Base-by-base conservation (phyloP, 2,329 filamentous ascomycete species). In the Xylariaceae sp. region DNA sequence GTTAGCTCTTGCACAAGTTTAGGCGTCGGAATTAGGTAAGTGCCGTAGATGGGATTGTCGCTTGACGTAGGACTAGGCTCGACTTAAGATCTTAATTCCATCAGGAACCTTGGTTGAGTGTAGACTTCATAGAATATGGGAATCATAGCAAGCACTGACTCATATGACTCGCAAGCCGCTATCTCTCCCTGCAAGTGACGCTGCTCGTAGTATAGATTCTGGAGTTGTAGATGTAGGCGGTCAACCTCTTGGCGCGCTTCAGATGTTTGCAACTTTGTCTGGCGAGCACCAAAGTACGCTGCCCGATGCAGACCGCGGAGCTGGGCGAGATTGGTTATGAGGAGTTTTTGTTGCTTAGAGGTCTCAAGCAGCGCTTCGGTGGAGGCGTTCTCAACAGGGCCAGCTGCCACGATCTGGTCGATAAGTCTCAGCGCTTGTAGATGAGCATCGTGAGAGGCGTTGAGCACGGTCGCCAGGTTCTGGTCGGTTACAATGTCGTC, bases 181-280 rank as follows among this genome's bases (percentile, higher is more conserved):
- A 99, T 98, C 75, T 99, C 95, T 47, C 90, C 90, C 62, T 90
- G 86, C 52, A 99, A 78, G 73, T 97, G 92, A 52, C 91, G 82
- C 76, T 98, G 93, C 74, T 99, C 93, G 70, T 99, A 99, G 73
- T 95, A 96, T 7, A 99, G 78, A 70, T 99, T 99, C 75, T 98
- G 93, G 52, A 99, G 81, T 70, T 96, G 90, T 40, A 99, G 81
- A 71, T 98, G 93, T 59, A 99, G 80, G 48, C 88, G 86, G 71
- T 99, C 95, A 62, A 98, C 91, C 74, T 96, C 91, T 67, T 93
- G 90, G 47, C 93, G 86, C 47, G 89, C 90, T 73, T 96, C 91
- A 26, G 91, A 89, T 0, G 95, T 98, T 65, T 86, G 80, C 50
- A 89, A 81, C 73, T 98, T 98, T 14, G 93, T 96, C 65, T 91